These are phyloP conservation scores for Liquidambar formosana DNA, from an alignment of 164 flowering plant genomes.

Conservation along the genomic window DNA sequence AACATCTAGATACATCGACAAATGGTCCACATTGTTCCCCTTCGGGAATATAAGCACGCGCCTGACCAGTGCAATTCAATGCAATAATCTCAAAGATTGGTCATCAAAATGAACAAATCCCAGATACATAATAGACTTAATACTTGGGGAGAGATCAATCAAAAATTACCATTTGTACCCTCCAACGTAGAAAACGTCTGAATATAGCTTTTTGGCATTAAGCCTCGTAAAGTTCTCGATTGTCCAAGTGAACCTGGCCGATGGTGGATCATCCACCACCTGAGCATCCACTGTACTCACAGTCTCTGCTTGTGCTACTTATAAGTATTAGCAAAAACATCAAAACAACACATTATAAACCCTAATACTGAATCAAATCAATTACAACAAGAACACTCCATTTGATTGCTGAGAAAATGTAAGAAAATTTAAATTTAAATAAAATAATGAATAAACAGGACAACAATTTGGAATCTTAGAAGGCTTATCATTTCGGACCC, in stretches of 20 bases:
- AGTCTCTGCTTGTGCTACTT: constrained; percentile 39
- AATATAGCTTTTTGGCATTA: constrained; percentile 57
- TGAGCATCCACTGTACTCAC: constrained; percentile 45
- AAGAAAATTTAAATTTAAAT: too few species aligned
- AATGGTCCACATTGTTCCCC: constrained; percentile 61
- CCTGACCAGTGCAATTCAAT: constrained; percentile 27
- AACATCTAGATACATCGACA: constrained; percentile 67
- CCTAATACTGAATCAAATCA: too few species aligned
- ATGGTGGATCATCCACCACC: constrained; percentile 54
- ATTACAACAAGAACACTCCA: too few species aligned
- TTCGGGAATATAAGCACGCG: constrained; percentile 61
- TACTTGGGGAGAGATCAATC: neutral
- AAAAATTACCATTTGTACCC: constrained; percentile 66
- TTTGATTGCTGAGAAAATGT: too few species aligned
- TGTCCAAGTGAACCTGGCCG: constrained; percentile 69
- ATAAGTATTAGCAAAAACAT: too few species aligned
- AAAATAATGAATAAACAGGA: too few species aligned
- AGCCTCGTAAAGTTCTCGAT: constrained; percentile 63
- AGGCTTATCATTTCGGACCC: too few species aligned
- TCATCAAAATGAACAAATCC: too few species aligned
- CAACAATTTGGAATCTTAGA: too few species aligned
- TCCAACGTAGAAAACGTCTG: constrained; percentile 59
- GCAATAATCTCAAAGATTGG: too few species aligned
- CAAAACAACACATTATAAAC: too few species aligned
- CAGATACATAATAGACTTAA: neutral